Evolutionary conservation across 768 basidiomycete genomes (phyloP), one percentile per base, ranked within the genome.

Genomic region (Panaeolus papilionaceus): DNA sequence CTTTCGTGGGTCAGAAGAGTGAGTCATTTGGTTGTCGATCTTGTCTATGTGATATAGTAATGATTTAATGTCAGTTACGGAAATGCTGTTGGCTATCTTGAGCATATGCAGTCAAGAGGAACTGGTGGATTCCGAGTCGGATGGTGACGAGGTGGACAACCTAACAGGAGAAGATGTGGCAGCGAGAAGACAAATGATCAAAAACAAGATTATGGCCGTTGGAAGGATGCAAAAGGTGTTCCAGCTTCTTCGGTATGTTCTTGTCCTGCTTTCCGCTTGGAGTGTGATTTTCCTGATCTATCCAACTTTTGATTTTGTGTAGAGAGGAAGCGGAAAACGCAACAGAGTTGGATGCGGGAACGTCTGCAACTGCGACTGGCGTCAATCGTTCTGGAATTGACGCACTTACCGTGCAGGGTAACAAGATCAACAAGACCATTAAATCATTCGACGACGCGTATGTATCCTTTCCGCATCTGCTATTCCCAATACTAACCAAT

Each of bases 1-100:
- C 97, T 0, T 99, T 99, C 76, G 96, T 99, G 4, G 96, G 96
- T 64, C 90, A 94, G 70, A 99, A 99, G 82, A 98, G 96, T 96
- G 69, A 65, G 93, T 81, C 26, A 10, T 3, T 4, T 44, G 40
- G 45, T 33, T 66, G 40, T 28, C 28, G 77, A 44, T 4, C 23
- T 64, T 58, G 38, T 11, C 38, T 49, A 63, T n/a, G 23, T 12
- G 1, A 76, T 40, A 79, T 18, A 63, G 45, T 65, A 11, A 63
- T 61, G 3, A 20, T 61, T 6, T 28, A 14, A 67, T 8, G 64
- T 2, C 69, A 98, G 97, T 99, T 75, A 93, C 96, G 65, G 97
- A 99, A 76, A 99, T 99, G 97, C 82, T 99, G 39, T 89, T 99
- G 47, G 96, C 96, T 4, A 92, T 99, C 68, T 83, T 99, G 39